Base-by-base conservation (phyloP, 306 rosid genomes). In the Biancaea sappan region DNA sequence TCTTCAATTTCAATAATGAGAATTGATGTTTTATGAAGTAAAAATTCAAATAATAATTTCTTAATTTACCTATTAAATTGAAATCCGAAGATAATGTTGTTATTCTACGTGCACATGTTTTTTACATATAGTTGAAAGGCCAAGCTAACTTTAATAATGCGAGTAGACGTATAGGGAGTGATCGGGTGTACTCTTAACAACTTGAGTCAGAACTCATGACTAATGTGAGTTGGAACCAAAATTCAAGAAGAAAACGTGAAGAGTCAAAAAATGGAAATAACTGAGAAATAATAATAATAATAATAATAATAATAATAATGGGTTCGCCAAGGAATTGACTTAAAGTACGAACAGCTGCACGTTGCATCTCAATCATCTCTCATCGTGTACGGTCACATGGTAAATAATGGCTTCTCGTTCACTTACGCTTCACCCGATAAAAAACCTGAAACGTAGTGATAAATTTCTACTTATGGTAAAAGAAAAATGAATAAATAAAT, bases 321-420 rank as follows among this genome's bases (percentile, higher is more conserved):
- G 71, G 19, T 6, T 53, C 59, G 48, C 1, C 26, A 48, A 63
- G 68, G 32, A 69, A 65, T 56, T 62, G 63, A 73, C 81, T 71
- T 48, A 46, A 76, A 81, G 83, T 75, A 68, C 79, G 79, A 75
- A 72, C 80, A 26, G 60, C 58, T 66, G 81, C 81, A 81, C 86
- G 86, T 79, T 75, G 83, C 87, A 83, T 83, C 83, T 80, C 56
- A 52, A 62, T 77, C 62, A 60, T n/a, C 67, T 50, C 48, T 31
- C 60, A 32, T 86, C 60, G 79, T n/a, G 87, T 73, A 77, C 86
- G 90, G 85, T 71, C 79, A 19, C 6, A 63, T 6, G 81, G 57
- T 29, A 37, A 40, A 16, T 34, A 19, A 32, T n/a, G 31, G 28
- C n/a, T 52, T 37, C 51, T 31, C 58, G 15, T 63, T 66, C 25